Evolutionary conservation across 2,329 filamentous ascomycete genomes (phyloP), one percentile per base, ranked within the genome.

Genomic region (Beauveria sp.): DNA sequence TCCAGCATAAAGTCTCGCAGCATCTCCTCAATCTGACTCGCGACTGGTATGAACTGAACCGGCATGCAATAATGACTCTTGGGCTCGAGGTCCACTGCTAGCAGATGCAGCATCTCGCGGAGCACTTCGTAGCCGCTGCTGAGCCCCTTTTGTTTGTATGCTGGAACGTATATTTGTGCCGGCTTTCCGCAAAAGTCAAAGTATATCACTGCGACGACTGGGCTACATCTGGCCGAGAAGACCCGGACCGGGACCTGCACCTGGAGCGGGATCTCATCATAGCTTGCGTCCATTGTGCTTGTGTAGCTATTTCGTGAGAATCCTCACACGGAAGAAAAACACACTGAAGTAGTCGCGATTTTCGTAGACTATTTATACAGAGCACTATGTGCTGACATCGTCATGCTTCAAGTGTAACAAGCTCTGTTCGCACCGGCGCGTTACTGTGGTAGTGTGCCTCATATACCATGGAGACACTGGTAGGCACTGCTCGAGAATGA

Each of bases 181-280:
- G 54, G 54, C 43, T 40, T 40, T 20, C 54, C 54, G 30, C 22
- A 56, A 22, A 48, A 37, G 54, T 56, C 54, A n/a, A 56, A 56
- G 3, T 37, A 56, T 18, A 56, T 47, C 26, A 56, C 28, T 8
- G 43, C 46, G 20, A 18, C 24, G n/a, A n/a, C 9, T 14, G 28
- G 6, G 26, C 48, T 26, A 10, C 28, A 26, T 20, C 20, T 34
- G n/a, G 54, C 28, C 20, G 44, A 47, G 8, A 48, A 56, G 43
- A 56, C 54, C 4, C 54, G 54, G 22, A 56, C 54, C 1, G 54
- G 54, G 3, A 56, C 44, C 1, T 56, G n/a, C 20, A 40, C 43
- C 10, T 37, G 28, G 10, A 56, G 28, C 30, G 30, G 28, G 2
- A 56, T 48, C 1, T 47, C 54, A 16, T 56, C 54, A 20, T 56